phyloP scores from a whole-genome alignment of 2,329 filamentous ascomycete genomes.

The Onygena corvina region DNA sequence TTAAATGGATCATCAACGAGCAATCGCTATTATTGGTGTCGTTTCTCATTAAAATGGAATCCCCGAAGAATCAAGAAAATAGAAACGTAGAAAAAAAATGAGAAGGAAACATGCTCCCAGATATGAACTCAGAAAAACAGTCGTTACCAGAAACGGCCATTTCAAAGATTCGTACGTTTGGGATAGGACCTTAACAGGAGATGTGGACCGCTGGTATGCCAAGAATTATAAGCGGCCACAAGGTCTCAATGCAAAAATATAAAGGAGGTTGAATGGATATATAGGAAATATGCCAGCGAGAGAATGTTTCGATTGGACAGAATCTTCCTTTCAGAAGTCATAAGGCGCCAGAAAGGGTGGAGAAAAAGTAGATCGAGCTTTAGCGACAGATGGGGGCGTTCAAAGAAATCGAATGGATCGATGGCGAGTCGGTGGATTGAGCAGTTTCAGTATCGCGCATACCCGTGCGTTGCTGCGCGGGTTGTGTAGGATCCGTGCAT shows the following conservation, averaged over 20 bases:
- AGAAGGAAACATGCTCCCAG: constrained; percentile 2
- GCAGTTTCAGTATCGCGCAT: neutral
- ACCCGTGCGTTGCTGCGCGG: constrained; percentile 3
- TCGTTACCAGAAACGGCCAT: constrained; percentile 1
- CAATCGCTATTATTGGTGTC: constrained; percentile 4
- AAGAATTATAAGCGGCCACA: neutral
- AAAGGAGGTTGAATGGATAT: neutral
- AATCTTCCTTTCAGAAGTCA: neutral
- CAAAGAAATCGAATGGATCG: neutral
- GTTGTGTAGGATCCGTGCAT: constrained; percentile 1
- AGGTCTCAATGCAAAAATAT: neutral
- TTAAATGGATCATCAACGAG: constrained; percentile 4
- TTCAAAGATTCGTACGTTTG: neutral
- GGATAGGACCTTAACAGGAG: no score
- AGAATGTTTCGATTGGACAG: neutral
- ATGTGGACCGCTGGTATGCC: neutral
- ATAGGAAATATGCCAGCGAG: neutral
- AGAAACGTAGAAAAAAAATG: neutral
- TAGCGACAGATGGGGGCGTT: neutral
- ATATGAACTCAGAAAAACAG: neutral
- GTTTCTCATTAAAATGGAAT: constrained; percentile 4
- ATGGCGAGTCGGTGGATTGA: neutral
- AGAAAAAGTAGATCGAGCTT: neutral
- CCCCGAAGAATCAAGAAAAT: neutral
- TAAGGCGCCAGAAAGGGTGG: neutral